phyloP scores from a whole-genome alignment of 129 eudicot species.

The Arctium minus region DNA sequence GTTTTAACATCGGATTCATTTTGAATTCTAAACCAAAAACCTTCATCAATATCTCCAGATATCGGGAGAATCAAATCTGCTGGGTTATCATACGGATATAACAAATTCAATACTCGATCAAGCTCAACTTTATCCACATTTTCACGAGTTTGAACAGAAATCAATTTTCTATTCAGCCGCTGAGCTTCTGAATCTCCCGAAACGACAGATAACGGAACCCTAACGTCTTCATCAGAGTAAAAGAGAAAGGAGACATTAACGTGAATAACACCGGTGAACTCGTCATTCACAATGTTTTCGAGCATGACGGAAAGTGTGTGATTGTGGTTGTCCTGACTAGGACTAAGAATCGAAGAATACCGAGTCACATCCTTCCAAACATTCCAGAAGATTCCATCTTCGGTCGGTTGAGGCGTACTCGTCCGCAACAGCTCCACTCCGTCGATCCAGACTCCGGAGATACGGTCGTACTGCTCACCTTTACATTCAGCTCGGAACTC shows the following conservation, averaged over 20 bases:
- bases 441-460: constrained; percentile 64
- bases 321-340: neutral
- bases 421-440: constrained; percentile 73
- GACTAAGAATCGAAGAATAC: constrained; percentile 41
- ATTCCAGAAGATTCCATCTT: constrained; percentile 54
- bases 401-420: constrained; percentile 65
- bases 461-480: constrained; percentile 65
- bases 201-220: neutral
- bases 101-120: neutral
- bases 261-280: constrained; percentile 54
- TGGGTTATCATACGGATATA: constrained; percentile 32
- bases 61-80: constrained; percentile 67
- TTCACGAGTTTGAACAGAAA: constrained; percentile 10
- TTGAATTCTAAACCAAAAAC: constrained; percentile 70
- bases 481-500: constrained; percentile 36
- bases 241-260: constrained; percentile 43
- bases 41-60: constrained; percentile 28
- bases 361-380: constrained; percentile 61
- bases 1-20: constrained; percentile 32
- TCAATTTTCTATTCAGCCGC: constrained; percentile 28
- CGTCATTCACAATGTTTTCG: constrained; percentile 54
- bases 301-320: constrained; percentile 60
- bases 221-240: constrained; percentile 23
- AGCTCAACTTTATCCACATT: neutral
- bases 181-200: neutral